Percentiles rank a stretch among this genome's conserved stretches.
Evolutionary conservation across 179 eudicot species (phyloP).

Genomic region (Beta lomatogona): DNA sequence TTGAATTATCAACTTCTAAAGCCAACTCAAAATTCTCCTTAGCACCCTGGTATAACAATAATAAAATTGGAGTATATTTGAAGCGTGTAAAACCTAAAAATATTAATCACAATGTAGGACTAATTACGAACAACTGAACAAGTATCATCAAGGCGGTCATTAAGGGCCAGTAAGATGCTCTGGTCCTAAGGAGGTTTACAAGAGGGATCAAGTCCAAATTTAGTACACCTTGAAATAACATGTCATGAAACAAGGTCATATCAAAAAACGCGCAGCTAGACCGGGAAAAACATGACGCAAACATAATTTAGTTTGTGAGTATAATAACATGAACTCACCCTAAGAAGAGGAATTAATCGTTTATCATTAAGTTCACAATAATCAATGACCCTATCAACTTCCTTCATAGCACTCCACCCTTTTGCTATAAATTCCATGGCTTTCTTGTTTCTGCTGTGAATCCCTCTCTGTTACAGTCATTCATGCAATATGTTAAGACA

Average conservation of each 20-base stretch:
- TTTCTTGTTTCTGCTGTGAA: slow-evolving; percentile 89
- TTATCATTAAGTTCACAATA: slow-evolving; percentile 74
- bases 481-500: background rate
- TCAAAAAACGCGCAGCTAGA: background rate
- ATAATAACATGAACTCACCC: slow-evolving; percentile 44
- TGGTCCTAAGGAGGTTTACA: background rate
- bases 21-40: slow-evolving; percentile 96
- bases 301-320: background rate
- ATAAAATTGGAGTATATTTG: background rate
- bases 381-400: slow-evolving; percentile 94
- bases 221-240: background rate
- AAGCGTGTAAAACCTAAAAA: background rate
- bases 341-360: slow-evolving; percentile 82
- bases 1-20: slow-evolving; percentile 77
- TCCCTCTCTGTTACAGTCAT: slow-evolving; percentile 52
- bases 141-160: background rate
- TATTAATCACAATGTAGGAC: background rate
- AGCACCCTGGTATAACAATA: slow-evolving; percentile 56
- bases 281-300: background rate
- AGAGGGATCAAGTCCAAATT: background rate
- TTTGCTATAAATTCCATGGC: slow-evolving; percentile 88
- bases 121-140: background rate
- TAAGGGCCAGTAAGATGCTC: background rate
- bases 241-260: background rate
- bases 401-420: slow-evolving; percentile 94